Conservation (phyloP, 352 stramenopile species). For the Globisporangium barbulae region DNA sequence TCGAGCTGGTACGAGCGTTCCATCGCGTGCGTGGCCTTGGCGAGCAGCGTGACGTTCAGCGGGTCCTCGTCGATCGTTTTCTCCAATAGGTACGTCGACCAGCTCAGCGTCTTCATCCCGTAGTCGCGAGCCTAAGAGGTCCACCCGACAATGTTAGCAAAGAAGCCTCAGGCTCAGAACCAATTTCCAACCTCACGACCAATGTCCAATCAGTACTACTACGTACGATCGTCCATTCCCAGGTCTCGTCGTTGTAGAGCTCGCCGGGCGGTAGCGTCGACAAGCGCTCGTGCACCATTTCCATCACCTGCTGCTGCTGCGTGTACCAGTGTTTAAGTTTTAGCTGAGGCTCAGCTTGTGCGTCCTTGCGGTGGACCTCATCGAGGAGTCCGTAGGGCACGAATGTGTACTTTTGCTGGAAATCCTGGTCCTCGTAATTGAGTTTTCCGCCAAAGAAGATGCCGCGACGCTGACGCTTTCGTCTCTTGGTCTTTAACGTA, state of each 20-base stretch:
- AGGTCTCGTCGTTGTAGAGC: slow-evolving; percentile 89
- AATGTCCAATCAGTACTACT: background rate
- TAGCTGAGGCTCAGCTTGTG: background rate
- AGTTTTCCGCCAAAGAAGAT: slow-evolving; percentile 87
- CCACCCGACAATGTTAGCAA: background rate
- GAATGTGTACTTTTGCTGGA: slow-evolving; percentile 44
- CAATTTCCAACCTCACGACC: background rate
- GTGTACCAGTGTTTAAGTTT: slow-evolving; percentile 45
- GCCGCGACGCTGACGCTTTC: slow-evolving; percentile 15
- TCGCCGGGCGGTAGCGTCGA: slow-evolving; percentile 40
- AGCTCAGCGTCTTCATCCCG: slow-evolving; percentile 73
- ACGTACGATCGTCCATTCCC: slow-evolving; percentile 91
- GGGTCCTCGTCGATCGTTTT: slow-evolving; percentile 70
- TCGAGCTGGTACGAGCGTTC: slow-evolving; percentile 66
- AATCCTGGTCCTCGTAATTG: slow-evolving; percentile 60
- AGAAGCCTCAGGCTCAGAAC: no score
- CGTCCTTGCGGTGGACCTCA: slow-evolving; percentile 34
- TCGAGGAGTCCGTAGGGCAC: slow-evolving; percentile 54
- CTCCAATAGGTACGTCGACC: slow-evolving; percentile 88
- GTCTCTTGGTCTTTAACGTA: background rate
- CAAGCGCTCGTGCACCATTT: slow-evolving; percentile 37
- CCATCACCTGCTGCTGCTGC: slow-evolving; percentile 30
- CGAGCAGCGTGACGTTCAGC: slow-evolving; percentile 60
- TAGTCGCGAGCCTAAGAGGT: slow-evolving; percentile 54
- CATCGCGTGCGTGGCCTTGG: slow-evolving; percentile 71